Evolutionary conservation across 2,329 filamentous ascomycete species (phyloP).

Genomic region (Grosmannia clavigera): DNA sequence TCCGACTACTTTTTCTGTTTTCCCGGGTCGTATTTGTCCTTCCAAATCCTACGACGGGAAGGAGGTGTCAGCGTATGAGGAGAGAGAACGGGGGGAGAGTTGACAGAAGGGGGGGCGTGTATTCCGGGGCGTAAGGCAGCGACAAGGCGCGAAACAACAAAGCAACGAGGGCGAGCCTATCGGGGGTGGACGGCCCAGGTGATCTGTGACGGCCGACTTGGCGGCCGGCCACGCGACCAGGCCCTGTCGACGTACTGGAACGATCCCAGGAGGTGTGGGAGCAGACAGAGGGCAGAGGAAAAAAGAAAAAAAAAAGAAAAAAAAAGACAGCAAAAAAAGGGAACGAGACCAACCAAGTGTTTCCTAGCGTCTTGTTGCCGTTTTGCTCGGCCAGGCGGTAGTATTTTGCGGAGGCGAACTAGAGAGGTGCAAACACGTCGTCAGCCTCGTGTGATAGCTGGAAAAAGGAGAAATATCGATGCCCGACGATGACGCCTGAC

Average conservation of each 20-base stretch:
- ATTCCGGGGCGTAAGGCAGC: no score
- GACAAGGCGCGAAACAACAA: no score
- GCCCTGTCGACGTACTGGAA: no score
- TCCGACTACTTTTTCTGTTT: constrained; percentile 23
- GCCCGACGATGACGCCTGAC: neutral
- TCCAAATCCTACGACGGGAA: constrained; percentile 68
- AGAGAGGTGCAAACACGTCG: constrained; percentile 11
- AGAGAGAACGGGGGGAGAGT: no score
- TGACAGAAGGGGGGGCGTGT: no score
- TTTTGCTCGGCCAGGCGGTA: constrained; percentile 82
- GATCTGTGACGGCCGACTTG: no score
- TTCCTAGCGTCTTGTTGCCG: constrained; percentile 82
- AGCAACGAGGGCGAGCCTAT: no score
- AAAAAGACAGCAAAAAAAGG: constrained; percentile 2
- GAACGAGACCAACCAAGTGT: constrained; percentile 58
- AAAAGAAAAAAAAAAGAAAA: no score
- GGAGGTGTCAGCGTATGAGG: neutral
- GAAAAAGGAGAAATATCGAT: neutral
- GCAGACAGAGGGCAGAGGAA: no score
- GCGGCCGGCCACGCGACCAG: no score
- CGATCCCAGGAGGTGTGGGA: no score
- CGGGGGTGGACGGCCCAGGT: no score
- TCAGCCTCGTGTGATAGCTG: constrained; percentile 37
- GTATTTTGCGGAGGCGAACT: constrained; percentile 78
- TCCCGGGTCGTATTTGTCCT: constrained; percentile 72